These are phyloP conservation scores for Tylopilus sp. DNA, from an alignment of 768 basidiomycete species.

Conservation along the genomic window DNA sequence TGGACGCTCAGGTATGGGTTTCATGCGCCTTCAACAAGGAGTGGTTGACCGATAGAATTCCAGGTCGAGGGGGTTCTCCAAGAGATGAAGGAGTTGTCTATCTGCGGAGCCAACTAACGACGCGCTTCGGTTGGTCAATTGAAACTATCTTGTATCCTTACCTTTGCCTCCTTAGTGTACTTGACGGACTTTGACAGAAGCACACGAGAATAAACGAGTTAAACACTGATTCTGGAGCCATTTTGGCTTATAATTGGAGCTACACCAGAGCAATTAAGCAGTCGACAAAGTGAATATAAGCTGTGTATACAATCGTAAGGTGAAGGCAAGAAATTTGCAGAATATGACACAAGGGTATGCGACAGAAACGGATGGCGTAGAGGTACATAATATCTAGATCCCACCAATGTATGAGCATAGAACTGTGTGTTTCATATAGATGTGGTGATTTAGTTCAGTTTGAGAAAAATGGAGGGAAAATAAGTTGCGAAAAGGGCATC, in stretches of 20 bases:
- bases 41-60: not conserved
- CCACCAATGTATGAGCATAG: constrained; percentile 19
- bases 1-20: constrained; percentile 79
- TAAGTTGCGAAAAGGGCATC: not conserved
- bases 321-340: constrained; percentile 6
- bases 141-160: constrained; percentile 9
- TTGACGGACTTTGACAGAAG: not conserved
- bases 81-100: constrained; percentile 94
- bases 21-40: not conserved
- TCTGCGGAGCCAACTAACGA: constrained; percentile 64
- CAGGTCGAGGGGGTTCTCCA: constrained; percentile 95
- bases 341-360: constrained; percentile 15
- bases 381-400: constrained; percentile 21
- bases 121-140: not conserved
- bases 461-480: not conserved
- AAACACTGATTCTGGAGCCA: constrained; percentile 10
- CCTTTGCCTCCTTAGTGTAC: not conserved
- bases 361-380: constrained; percentile 9
- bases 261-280: constrained; percentile 20
- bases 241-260: constrained; percentile 10
- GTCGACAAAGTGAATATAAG: constrained; percentile 5
- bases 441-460: constrained; percentile 3
- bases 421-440: constrained; percentile 10
- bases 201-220: constrained; percentile 3
- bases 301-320: constrained; percentile 24